These are phyloP conservation scores for Fusarium austroafricanum DNA, from an alignment of 2,329 filamentous ascomycete genomes.

Conservation along the genomic window DNA sequence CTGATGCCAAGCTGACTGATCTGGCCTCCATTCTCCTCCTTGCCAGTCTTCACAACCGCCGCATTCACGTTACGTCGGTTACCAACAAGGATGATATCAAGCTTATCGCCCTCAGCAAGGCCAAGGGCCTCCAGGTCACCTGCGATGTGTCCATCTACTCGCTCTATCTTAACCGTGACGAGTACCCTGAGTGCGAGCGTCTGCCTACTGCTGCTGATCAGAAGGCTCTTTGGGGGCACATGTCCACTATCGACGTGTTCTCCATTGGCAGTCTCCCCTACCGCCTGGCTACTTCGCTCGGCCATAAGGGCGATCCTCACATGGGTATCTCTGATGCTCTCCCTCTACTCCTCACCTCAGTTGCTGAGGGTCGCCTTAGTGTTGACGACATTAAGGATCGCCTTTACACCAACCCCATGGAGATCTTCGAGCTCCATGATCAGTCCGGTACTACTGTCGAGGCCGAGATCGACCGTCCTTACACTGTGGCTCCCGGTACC, in stretches of 20 bases:
- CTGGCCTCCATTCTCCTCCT: conserved; percentile 83
- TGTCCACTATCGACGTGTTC: conserved; percentile 81
- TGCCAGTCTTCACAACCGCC: conserved; percentile 80
- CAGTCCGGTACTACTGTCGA: conserved; percentile 79
- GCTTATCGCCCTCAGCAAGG: conserved; percentile 80
- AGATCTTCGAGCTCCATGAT: conserved; percentile 85
- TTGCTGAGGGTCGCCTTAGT: conserved; percentile 77
- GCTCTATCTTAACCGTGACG: conserved; percentile 77
- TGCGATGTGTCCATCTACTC: conserved; percentile 86
- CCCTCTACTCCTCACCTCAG: conserved; percentile 80
- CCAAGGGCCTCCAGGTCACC: conserved; percentile 83
- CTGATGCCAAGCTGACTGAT: conserved; percentile 83
- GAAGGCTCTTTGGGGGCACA: conserved; percentile 77
- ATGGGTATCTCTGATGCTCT: conserved; percentile 79
- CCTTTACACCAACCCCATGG: conserved; percentile 82
- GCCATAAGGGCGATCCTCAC: conserved; percentile 66
- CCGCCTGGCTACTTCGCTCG: conserved; percentile 71
- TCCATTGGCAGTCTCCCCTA: conserved; percentile 83
- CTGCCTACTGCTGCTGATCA: conserved; percentile 77
- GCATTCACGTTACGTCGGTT: conserved; percentile 83
- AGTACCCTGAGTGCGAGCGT: conserved; percentile 74
- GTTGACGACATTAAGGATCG: conserved; percentile 78
- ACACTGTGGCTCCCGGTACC: conserved; percentile 62
- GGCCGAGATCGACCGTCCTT: conserved; percentile 79
- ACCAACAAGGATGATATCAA: conserved; percentile 83